A percentile compares a stretch with the other conserved stretches of the same genome.
phyloP scores from a whole-genome alignment of 208 protist genomes.

The Trypanosoma rangeli region DNA sequence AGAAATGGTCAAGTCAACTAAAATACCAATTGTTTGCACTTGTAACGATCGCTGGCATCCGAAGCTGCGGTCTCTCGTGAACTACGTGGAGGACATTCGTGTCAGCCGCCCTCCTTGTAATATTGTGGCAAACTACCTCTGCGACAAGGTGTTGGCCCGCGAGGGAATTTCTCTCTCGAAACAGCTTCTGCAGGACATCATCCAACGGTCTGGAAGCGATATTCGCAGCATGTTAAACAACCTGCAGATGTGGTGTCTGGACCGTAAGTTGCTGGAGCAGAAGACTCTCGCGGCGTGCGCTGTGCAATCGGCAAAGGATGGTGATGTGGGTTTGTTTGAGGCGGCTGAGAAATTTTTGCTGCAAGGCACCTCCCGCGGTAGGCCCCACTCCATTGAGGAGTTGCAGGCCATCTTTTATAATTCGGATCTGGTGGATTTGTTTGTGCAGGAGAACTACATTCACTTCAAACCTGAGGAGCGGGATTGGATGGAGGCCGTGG shows the following conservation, averaged over 20 bases:
- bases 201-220: slow-evolving; percentile 92
- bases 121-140: slow-evolving; percentile 86
- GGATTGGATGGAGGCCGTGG: slow-evolving; percentile 53
- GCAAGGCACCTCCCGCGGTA: slow-evolving; percentile 60
- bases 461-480: slow-evolving; percentile 71
- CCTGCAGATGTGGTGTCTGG: slow-evolving; percentile 93
- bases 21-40: slow-evolving; percentile 98
- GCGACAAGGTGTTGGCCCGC: slow-evolving; percentile 85
- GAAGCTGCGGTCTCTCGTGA: slow-evolving; percentile 94
- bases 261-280: slow-evolving; percentile 54
- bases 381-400: slow-evolving; percentile 63
- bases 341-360: slow-evolving; percentile 86
- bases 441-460: slow-evolving; percentile 96
- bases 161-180: slow-evolving; percentile 90
- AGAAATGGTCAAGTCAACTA: slow-evolving; percentile 92
- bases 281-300: slow-evolving; percentile 63
- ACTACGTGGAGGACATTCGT: slow-evolving; percentile 95
- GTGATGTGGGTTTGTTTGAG: slow-evolving; percentile 92
- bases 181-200: slow-evolving; percentile 86
- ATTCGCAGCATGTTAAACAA: slow-evolving; percentile 97
- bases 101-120: slow-evolving; percentile 90
- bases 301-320: slow-evolving; percentile 87
- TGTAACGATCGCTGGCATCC: slow-evolving; percentile 97
- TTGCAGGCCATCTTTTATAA: slow-evolving; percentile 92
- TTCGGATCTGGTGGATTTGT: slow-evolving; percentile 91